Conservation (phyloP, 768 basidiomycete species). For the Boletus edulis region DNA sequence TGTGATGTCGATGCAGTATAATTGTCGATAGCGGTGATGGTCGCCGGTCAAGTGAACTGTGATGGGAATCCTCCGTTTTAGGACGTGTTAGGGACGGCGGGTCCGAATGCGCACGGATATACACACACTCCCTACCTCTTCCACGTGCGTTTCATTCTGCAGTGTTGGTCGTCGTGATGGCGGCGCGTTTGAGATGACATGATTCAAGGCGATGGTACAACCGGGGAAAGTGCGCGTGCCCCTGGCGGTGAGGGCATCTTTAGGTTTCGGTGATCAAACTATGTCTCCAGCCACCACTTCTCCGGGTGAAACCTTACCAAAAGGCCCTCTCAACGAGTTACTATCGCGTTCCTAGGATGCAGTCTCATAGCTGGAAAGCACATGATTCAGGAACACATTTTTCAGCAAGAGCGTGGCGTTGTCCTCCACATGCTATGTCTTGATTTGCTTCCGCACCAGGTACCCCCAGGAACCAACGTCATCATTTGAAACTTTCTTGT, state of each 20-base stretch:
- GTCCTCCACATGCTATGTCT: neutral
- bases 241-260: neutral
- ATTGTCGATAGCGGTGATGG: constrained; percentile 9
- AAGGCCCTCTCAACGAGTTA: neutral
- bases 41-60: neutral
- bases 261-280: constrained; percentile 7
- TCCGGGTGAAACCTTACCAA: neutral
- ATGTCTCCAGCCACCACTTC: neutral
- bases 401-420: neutral
- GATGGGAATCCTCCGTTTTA: constrained; percentile 2
- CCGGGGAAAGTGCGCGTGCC: neutral
- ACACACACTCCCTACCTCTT: neutral
- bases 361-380: neutral
- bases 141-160: constrained; percentile 17
- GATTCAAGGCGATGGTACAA: neutral
- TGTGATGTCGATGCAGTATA: constrained; percentile 14
- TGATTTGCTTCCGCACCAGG: neutral
- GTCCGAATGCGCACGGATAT: constrained; percentile 3
- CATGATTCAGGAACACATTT: neutral
- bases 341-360: neutral
- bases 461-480: neutral
- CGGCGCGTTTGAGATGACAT: neutral
- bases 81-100: constrained; percentile 2
- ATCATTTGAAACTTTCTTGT: no score
- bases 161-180: constrained; percentile 1